Base-by-base conservation (phyloP, 352 stramenopile genomes). In the Globisporangium viniferum region DNA sequence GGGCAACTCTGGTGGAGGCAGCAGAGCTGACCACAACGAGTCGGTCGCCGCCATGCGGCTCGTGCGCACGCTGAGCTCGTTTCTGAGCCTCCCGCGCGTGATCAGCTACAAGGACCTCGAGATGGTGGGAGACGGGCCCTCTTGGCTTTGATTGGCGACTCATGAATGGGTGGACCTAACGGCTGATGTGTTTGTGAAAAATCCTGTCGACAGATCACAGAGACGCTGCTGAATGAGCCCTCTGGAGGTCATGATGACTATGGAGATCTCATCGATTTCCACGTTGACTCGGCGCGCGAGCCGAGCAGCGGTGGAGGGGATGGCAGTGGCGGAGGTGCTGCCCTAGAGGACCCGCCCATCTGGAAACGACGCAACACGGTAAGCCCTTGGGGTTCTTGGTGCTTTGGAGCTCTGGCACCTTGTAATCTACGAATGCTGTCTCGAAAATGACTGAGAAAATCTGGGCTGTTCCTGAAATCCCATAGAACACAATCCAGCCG, bases 101-200 rank as follows among this genome's bases (percentile, higher is more conserved):
- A 91, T 92, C 67, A 92, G 84, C 64, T 91, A 89, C 68, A 72
- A 78, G 18, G 84, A 92, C 27, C 63, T 92, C 3, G 82, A 92
- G 72, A 76, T 80, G 73, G 83, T 88, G 44, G 36, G 36, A 44
- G 10, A 10, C 36, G 36, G 15, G 36, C 12, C 36, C 36, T 18
- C 12, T 44, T 44, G 14, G 3, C 14, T 5, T 44, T 44, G 14
- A 10, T 18, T 44, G 36, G 15, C 15, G 12, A 18, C 36, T 44
- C 36, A 44, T 44, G 36, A 44, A 44, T 44, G 12, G 2, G 36
- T 44, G 36, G 15, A 22, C 73, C 48, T 18, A 5, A 2, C 14
- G 24, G 2, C 5, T 54, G 46, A 27, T 27, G 46, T 27, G 36
- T 44, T 10, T 29, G 14, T 24, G 24, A 24, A 5, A 49, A 18